phyloP scores from a whole-genome alignment of 371 early-diverging fungal species.

The Apophysomyces ossiformis region DNA sequence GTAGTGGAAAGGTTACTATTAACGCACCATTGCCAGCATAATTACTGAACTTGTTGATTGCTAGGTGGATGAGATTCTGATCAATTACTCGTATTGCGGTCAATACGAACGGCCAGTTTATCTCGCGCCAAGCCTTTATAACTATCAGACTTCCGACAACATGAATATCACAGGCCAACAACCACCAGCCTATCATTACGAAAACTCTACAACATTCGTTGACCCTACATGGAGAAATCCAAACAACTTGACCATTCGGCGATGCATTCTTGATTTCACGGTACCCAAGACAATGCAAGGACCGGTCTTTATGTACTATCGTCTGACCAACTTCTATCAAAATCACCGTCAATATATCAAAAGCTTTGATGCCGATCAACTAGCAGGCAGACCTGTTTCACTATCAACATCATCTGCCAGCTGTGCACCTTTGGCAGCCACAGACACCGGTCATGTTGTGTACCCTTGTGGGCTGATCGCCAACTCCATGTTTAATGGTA shows the following conservation, averaged over 20 bases:
- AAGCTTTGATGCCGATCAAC: slow-evolving; percentile 83
- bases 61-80: slow-evolving; percentile 76
- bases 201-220: slow-evolving; percentile 33
- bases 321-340: slow-evolving; percentile 97
- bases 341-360: slow-evolving; percentile 97
- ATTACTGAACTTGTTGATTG: background rate
- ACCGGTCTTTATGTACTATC: slow-evolving; percentile 93
- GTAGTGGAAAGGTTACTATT: slow-evolving; percentile 24
- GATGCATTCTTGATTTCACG: slow-evolving; percentile 80
- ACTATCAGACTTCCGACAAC: slow-evolving; percentile 23
- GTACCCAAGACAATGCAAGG: slow-evolving; percentile 69
- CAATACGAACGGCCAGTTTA: slow-evolving; percentile 39
- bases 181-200: slow-evolving; percentile 41
- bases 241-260: slow-evolving; percentile 42
- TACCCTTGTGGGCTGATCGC: slow-evolving; percentile 99
- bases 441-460: slow-evolving; percentile 43
- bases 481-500: slow-evolving; percentile 95
- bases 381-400: slow-evolving; percentile 63
- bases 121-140: slow-evolving; percentile 29
- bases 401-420: slow-evolving; percentile 31
- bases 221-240: slow-evolving; percentile 45
- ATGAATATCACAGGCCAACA: slow-evolving; percentile 16
- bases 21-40: background rate
- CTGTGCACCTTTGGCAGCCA: slow-evolving; percentile 55
- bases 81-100: slow-evolving; percentile 91